A percentile compares a stretch with the other conserved stretches of the same genome.
Conservation (phyloP, 148 eudicot genomes). For the Vaccinium myrtillus region DNA sequence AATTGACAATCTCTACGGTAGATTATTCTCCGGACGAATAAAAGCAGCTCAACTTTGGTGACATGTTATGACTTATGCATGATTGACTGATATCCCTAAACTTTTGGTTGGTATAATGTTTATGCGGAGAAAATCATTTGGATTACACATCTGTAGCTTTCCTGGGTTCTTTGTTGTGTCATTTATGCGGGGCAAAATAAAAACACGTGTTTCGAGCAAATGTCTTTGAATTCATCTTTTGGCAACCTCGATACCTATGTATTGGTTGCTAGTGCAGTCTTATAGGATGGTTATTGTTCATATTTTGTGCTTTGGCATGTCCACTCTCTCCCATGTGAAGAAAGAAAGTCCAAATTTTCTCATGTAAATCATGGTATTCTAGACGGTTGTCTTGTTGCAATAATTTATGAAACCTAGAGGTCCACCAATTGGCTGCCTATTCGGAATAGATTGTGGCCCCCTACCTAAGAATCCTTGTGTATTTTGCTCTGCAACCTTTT, state of each 20-base stretch:
- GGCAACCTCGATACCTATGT: background rate
- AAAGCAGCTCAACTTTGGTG: background rate
- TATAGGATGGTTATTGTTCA: background rate
- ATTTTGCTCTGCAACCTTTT: slow-evolving; percentile 2
- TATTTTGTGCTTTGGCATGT: slow-evolving; percentile 8
- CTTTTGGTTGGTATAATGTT: background rate
- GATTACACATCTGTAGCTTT: background rate
- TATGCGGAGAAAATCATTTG: background rate
- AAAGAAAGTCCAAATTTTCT: background rate
- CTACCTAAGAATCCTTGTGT: slow-evolving; percentile 12
- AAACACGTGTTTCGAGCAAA: background rate
- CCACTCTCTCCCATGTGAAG: background rate
- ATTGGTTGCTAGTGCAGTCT: background rate
- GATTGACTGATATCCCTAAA: background rate
- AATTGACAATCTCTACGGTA: background rate
- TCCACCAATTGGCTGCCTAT: background rate
- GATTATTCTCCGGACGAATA: background rate
- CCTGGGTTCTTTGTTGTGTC: background rate
- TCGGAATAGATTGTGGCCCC: slow-evolving; percentile 10
- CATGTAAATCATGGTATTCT: slow-evolving; percentile 5
- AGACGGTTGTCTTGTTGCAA: background rate
- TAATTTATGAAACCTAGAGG: background rate
- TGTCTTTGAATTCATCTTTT: background rate
- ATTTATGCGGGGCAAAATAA: background rate
- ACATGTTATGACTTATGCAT: too few relatives aligned